Evolutionary conservation across 163 green algal species (phyloP).

Genomic region (Chloromonas sp.): DNA sequence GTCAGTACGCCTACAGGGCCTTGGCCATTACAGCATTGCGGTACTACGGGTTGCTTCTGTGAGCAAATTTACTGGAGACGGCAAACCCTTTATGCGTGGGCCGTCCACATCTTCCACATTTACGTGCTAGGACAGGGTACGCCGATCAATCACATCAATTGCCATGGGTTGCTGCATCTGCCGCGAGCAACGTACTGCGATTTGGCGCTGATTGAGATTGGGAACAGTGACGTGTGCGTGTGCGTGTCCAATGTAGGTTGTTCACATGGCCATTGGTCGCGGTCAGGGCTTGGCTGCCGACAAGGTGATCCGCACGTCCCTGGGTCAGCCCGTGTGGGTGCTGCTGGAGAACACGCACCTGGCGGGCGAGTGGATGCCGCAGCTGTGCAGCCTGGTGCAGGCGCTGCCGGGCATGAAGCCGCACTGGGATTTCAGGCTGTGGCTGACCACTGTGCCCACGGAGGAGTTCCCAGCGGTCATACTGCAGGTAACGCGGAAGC

Average conservation of each 20-base stretch:
- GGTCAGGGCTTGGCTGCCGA: conserved; percentile 31
- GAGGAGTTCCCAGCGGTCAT: conserved; percentile 66
- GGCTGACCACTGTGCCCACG: conserved; percentile 73
- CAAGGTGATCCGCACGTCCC: conserved; percentile 23
- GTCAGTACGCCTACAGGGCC: too few species aligned
- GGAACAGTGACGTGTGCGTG: too few species aligned
- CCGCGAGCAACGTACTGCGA: too few species aligned
- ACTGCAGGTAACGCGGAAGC: conserved; percentile 38
- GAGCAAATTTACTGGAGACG: too few species aligned
- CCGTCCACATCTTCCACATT: too few species aligned
- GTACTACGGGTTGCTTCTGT: too few species aligned
- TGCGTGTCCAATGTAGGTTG: not conserved
- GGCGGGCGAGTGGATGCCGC: conserved; percentile 70
- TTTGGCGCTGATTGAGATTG: too few species aligned
- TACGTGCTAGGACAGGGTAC: too few species aligned
- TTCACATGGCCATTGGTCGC: conserved; percentile 36
- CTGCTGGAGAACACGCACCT: conserved; percentile 81
- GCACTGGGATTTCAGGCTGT: conserved; percentile 74
- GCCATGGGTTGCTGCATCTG: too few species aligned
- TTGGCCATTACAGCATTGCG: too few species aligned
- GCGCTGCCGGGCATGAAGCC: conserved; percentile 47
- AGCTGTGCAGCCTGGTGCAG: conserved; percentile 68
- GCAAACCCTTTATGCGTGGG: too few species aligned
- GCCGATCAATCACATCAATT: too few species aligned
- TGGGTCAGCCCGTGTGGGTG: conserved; percentile 44